Conservation (phyloP, 768 basidiomycete species). For the Tulasnella sp. region DNA sequence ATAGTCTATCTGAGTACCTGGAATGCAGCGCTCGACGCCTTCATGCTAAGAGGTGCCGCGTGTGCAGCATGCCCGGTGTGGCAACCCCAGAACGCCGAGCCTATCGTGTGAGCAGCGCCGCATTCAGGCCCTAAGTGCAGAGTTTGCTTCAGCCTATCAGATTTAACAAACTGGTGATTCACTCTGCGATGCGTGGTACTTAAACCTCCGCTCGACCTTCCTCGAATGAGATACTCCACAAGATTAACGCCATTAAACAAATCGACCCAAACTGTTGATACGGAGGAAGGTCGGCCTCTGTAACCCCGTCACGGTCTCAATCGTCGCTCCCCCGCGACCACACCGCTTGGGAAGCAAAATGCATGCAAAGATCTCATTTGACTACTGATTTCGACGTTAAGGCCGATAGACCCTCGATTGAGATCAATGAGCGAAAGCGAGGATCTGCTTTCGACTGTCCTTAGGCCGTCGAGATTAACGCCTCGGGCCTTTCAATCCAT, state of each 20-base stretch:
- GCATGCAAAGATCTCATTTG: neutral
- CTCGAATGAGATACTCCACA: neutral
- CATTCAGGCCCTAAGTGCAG: neutral
- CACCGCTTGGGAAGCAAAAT: neutral
- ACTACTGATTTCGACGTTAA: neutral
- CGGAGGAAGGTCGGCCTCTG: neutral
- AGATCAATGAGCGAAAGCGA: neutral
- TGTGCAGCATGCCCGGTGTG: neutral
- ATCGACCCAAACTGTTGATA: neutral
- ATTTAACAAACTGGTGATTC: neutral
- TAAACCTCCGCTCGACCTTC: neutral
- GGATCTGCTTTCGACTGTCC: neutral
- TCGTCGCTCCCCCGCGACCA: neutral
- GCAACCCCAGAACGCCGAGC: neutral
- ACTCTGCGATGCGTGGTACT: neutral
- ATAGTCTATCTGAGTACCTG: neutral
- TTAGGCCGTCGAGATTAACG: neutral
- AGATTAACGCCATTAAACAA: neutral
- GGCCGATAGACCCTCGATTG: neutral
- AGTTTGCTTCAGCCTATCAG: neutral
- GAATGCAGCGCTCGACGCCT: neutral
- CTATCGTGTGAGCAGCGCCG: neutral
- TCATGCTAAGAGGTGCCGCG: neutral
- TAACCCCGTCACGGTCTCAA: neutral
- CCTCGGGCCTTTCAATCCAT: neutral